These are phyloP conservation scores for Talaromyces sp. DNA, from an alignment of 2,329 filamentous ascomycete species.

Conservation along the genomic window DNA sequence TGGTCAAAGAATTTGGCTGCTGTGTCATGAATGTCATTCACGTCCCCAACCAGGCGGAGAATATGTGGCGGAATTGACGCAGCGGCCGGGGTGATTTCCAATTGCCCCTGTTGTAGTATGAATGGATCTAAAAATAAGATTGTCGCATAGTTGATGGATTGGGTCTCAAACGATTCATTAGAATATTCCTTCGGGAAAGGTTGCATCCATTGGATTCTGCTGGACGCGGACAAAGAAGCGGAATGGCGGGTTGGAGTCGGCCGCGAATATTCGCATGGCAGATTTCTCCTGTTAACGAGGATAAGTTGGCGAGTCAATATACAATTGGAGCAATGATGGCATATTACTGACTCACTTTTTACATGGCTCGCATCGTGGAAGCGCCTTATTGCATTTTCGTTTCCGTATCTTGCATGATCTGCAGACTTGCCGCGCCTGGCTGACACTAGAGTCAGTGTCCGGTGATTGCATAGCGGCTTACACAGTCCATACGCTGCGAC, in stretches of 20 bases:
- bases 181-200: not conserved
- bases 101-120: not conserved
- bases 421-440: not conserved
- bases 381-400: constrained; percentile 21
- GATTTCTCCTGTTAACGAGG: not conserved
- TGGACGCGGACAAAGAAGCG: not conserved
- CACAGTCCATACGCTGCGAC: not conserved
- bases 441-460: not conserved
- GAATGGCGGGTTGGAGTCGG: not conserved
- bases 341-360: constrained; percentile 8
- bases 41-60: constrained; percentile 3
- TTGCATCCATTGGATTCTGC: not conserved
- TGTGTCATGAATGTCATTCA: constrained; percentile 16
- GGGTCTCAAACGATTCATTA: not conserved
- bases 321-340: too few species aligned
- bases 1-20: constrained; percentile 20
- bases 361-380: constrained; percentile 17
- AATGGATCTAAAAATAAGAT: constrained; percentile 8
- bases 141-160: constrained; percentile 1
- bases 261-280: constrained; percentile 8
- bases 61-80: not conserved
- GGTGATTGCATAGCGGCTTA: not conserved
- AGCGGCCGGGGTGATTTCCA: not conserved
- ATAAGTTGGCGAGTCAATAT: not conserved
- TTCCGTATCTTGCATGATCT: constrained; percentile 13